Base-by-base conservation (phyloP, 768 basidiomycete species). In the Leucosporidium yakuticum region DNA sequence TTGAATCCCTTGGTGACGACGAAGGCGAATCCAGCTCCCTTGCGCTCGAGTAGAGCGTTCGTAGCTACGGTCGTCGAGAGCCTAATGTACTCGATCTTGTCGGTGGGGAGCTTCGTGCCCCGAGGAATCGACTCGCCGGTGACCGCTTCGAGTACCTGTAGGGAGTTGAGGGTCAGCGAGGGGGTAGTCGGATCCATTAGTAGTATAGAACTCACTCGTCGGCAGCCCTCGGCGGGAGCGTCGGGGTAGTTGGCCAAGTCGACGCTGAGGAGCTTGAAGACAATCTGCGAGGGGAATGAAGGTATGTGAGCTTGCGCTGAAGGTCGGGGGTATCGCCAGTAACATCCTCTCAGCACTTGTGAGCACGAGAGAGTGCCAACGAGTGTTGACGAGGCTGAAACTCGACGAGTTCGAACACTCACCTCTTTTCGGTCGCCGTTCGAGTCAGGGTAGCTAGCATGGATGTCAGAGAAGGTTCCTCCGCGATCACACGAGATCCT, bases 201-300 rank as follows among this genome's bases (percentile, higher is more conserved):
- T 44, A 15, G 17, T 15, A 12, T 44, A 8, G 8, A 2, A 15
- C 39, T 44, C 3, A 95, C 85, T 21, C 95, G 83, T 14, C 95
- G 82, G 69, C 94, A 91, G 1, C 92, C 94, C 78, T 97, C 93
- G 0, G 91, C 95, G 0, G 95, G 94, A 1, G 94, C 94, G 80
- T 98, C 94, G 4, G 80, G 79, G 78, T 98, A 98, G 76, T 93
- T 92, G 23, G 80, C 81, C 0, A 89, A 85, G 79, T 98, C 94
- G 78, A 91, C 88, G 0, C 91, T 94, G 48, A 97, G 80, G 1
- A 98, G 85, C 78, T 98, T 98, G 60, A 95, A 87, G n/a, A 97
- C 87, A 60, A 91, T 77, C 60, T 94, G 39, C 17, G 14, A 15
- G 8, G 39, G 17, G 39, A 44, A 12, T 2, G 14, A 15, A 15